Conservation (phyloP, 495 filamentous ascomycete genomes). For the Penicillium chermesinum region DNA sequence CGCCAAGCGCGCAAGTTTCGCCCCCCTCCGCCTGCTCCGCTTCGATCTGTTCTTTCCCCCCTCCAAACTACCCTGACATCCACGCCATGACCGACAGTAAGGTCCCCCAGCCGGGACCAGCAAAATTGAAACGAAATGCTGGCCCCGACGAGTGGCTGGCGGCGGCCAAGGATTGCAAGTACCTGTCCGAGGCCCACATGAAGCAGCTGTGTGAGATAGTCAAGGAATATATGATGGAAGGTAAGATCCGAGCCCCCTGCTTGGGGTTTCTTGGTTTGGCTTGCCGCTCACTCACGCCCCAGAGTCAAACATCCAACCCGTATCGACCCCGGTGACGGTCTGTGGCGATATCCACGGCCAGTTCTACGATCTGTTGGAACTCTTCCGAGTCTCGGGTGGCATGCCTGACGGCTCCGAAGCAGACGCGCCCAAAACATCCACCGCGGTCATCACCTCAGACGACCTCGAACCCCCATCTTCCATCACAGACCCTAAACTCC, state of each 20-base stretch:
- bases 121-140: slow-evolving; percentile 72
- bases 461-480: slow-evolving; percentile 83
- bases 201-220: slow-evolving; percentile 98
- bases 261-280: background rate
- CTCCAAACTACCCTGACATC: slow-evolving; percentile 2
- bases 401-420: slow-evolving; percentile 77
- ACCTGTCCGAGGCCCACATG: slow-evolving; percentile 92
- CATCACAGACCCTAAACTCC: slow-evolving; percentile 77
- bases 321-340: slow-evolving; percentile 92
- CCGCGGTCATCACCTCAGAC: slow-evolving; percentile 68
- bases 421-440: slow-evolving; percentile 56
- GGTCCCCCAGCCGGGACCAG: slow-evolving; percentile 85
- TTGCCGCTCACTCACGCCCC: background rate
- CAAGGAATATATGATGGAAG: slow-evolving; percentile 97
- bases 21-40: slow-evolving; percentile 2
- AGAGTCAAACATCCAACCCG: slow-evolving; percentile 98
- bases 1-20: slow-evolving; percentile 12
- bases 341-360: slow-evolving; percentile 99
- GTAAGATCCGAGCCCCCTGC: slow-evolving; percentile 36
- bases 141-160: slow-evolving; percentile 96
- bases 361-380: slow-evolving; percentile 96
- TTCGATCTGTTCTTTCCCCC: slow-evolving; percentile 3
- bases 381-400: slow-evolving; percentile 92
- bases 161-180: slow-evolving; percentile 92
- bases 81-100: slow-evolving; percentile 46